Percentiles rank a stretch among this genome's conserved stretches.
phyloP scores from a whole-genome alignment of 805 yeast species.

The Debaryomyces tyrocola region DNA sequence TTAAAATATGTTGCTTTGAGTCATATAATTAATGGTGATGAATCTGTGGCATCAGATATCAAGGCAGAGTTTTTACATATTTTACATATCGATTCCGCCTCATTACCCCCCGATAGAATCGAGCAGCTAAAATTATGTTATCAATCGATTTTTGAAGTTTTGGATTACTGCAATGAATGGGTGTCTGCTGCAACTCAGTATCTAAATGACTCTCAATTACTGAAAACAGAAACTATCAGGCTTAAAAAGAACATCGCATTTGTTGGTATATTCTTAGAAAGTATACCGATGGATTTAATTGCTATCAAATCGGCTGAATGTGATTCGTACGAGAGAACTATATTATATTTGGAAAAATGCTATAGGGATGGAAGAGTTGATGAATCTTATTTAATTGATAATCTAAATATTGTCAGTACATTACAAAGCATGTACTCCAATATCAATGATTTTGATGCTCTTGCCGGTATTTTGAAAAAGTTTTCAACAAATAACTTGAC shows the following conservation, averaged over 20 bases:
- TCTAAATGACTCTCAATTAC: constrained; percentile 21
- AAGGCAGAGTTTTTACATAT: constrained; percentile 60
- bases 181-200: constrained; percentile 37
- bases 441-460: constrained; percentile 84
- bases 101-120: constrained; percentile 48
- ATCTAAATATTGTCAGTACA: constrained; percentile 43
- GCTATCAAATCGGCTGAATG: constrained; percentile 82
- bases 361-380: constrained; percentile 40
- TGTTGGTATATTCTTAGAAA: constrained; percentile 49
- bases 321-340: constrained; percentile 83
- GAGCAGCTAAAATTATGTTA: constrained; percentile 67
- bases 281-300: constrained; percentile 65
- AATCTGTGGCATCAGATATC: constrained; percentile 44
- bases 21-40: constrained; percentile 51
- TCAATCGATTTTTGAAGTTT: constrained; percentile 70
- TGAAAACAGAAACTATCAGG: constrained; percentile 16
- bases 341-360: constrained; percentile 80
- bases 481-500: constrained; percentile 67
- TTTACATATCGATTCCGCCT: constrained; percentile 47
- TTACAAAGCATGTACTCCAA: constrained; percentile 83
- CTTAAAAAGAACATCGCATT: constrained; percentile 25
- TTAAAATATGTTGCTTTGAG: constrained; percentile 76
- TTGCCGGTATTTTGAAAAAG: constrained; percentile 78
- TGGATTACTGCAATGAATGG: constrained; percentile 88
- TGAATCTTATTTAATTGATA: constrained; percentile 24